Evolutionary conservation across 768 basidiomycete species (phyloP).

Genomic region (Podaxis sp.): DNA sequence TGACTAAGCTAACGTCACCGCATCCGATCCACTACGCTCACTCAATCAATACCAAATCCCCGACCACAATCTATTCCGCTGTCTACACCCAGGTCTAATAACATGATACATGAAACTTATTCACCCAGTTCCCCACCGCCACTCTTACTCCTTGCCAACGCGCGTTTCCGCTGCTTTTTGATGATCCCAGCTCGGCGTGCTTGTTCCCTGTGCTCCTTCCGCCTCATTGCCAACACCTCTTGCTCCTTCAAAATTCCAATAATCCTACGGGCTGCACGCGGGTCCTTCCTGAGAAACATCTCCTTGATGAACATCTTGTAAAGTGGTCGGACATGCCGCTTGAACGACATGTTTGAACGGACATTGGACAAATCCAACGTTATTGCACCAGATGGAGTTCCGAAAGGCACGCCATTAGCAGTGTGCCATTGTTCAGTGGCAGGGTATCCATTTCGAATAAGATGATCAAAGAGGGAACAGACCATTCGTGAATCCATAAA

Average conservation of each 20-base stretch:
- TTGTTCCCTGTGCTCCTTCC: conserved; percentile 31
- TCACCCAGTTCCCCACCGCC: not conserved
- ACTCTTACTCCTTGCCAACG: not conserved
- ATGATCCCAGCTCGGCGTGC: conserved; percentile 32
- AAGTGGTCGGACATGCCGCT: conserved; percentile 63
- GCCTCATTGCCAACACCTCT: conserved; percentile 26
- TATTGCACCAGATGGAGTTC: conserved; percentile 27
- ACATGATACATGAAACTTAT: not conserved
- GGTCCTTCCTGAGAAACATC: conserved; percentile 56
- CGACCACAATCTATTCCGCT: not conserved
- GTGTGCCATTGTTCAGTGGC: conserved; percentile 31
- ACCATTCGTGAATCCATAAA: conserved; percentile 43
- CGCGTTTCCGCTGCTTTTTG: conserved; percentile 26
- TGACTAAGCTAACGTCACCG: conserved; percentile 4
- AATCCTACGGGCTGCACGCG: conserved; percentile 49
- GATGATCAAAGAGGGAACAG: conserved; percentile 61
- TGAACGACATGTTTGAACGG: conserved; percentile 48
- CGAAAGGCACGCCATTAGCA: conserved; percentile 43
- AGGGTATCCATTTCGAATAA: conserved; percentile 62
- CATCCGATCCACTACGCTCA: too few species aligned
- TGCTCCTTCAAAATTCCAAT: conserved; percentile 56
- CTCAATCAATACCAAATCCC: not conserved
- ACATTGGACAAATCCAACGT: conserved; percentile 36
- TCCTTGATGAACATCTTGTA: conserved; percentile 74
- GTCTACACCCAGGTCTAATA: not conserved